Conservation (phyloP, 257 asterid genomes). For the Scutellaria minor region DNA sequence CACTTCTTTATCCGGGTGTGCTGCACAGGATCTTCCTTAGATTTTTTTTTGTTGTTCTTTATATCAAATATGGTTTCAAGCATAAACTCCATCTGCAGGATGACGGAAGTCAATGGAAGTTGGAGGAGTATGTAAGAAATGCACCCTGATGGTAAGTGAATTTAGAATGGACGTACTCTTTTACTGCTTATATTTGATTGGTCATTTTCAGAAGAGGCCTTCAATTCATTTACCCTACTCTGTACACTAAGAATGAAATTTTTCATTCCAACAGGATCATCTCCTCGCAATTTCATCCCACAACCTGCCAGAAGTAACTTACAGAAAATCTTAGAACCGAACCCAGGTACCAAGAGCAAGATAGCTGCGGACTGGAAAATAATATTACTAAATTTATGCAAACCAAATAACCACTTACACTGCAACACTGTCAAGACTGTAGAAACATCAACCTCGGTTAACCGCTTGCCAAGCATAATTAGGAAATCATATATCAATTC, state of each 20-base stretch:
- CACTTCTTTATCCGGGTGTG: constrained; percentile 82
- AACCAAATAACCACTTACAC: constrained; percentile 52
- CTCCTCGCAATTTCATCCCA: constrained; percentile 94
- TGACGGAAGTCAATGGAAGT: constrained; percentile 30
- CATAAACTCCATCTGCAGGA: constrained; percentile 90
- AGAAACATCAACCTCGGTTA: constrained; percentile 95
- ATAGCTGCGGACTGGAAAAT: not conserved
- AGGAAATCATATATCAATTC: constrained; percentile 92
- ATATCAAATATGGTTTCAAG: constrained; percentile 86
- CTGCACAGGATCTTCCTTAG: constrained; percentile 72
- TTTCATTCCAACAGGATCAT: constrained; percentile 95
- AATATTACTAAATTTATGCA: not conserved
- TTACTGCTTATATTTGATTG: constrained; percentile 60
- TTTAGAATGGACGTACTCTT: constrained; percentile 57
- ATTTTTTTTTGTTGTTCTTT: constrained; percentile 83
- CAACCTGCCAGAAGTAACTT: constrained; percentile 63
- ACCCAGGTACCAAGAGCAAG: constrained; percentile 11
- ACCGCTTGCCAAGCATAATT: constrained; percentile 81
- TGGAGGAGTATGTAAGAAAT: constrained; percentile 27
- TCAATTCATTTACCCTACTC: constrained; percentile 78
- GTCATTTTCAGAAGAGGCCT: constrained; percentile 62
- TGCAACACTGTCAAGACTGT: constrained; percentile 80
- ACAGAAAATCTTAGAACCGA: constrained; percentile 21
- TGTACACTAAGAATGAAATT: constrained; percentile 75
- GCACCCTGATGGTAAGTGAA: constrained; percentile 9